Conservation (phyloP, 1,284 basidiomycete genomes). For the Grifola frondosa region DNA sequence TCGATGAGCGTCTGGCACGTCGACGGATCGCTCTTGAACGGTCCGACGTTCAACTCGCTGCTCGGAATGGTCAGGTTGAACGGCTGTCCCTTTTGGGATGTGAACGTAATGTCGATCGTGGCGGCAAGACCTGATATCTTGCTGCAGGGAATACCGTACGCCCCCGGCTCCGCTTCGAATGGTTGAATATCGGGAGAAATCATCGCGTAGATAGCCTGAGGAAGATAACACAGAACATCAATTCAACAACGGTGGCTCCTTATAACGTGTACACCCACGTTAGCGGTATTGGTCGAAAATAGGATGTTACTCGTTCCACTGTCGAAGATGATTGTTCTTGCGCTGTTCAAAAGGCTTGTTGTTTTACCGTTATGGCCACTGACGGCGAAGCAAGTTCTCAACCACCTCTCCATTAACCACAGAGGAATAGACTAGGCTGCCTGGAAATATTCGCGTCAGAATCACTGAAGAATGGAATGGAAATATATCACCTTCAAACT, state of each 20-base stretch:
- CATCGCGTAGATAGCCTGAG: too few species aligned
- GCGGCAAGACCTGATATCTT: slow-evolving; percentile 44
- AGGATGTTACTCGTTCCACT: slow-evolving; percentile 51
- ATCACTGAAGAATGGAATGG: too few species aligned
- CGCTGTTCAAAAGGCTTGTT: slow-evolving; percentile 38
- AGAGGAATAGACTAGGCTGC: too few species aligned
- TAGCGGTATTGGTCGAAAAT: slow-evolving; percentile 42
- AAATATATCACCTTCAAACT: slow-evolving; percentile 38
- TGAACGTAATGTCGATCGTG: slow-evolving; percentile 49
- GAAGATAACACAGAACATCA: too few species aligned
- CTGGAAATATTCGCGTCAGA: too few species aligned
- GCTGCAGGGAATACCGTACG: slow-evolving; percentile 51
- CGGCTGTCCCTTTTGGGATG: slow-evolving; percentile 39
- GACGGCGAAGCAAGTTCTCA: slow-evolving; percentile 46
- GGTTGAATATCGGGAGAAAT: slow-evolving; percentile 54
- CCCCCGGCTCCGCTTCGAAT: slow-evolving; percentile 45
- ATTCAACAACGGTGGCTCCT: background rate
- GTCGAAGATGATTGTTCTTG: slow-evolving; percentile 50
- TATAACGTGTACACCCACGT: slow-evolving; percentile 32
- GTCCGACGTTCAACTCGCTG: slow-evolving; percentile 52
- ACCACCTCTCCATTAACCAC: too few species aligned
- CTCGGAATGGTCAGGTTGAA: slow-evolving; percentile 57
- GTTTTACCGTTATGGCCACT: slow-evolving; percentile 51
- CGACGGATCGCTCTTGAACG: slow-evolving; percentile 45
- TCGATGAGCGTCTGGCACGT: slow-evolving; percentile 55